Base-by-base conservation (phyloP, 495 filamentous ascomycete species). In the Extremus antarcticus region DNA sequence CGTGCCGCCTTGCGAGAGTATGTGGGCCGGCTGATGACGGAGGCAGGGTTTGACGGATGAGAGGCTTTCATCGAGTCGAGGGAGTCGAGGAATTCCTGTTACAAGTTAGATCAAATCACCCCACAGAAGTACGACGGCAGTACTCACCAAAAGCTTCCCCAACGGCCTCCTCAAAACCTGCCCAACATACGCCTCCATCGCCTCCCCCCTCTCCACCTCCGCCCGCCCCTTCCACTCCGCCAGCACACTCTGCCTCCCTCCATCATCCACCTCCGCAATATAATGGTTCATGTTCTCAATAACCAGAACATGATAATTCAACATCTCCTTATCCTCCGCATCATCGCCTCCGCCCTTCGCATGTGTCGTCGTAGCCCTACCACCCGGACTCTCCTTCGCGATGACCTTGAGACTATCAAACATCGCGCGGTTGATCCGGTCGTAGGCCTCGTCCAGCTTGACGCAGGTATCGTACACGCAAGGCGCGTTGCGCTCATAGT, bases 201-300 rank as follows among this genome's bases (percentile, higher is more conserved):
- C 90, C 66, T 95, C 90, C n/a, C 73, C 73, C 71, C 91, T 80
- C 68, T 95, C 91, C 48, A 80, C 76, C 23, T 77, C 72, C 1
- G 91, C 91, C 25, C 81, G 80, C 49, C 81, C 78, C 62, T 78
- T 80, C 87, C 90, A 95, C 56, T 86, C 82, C 56, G 84, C 80
- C 7, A 97, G 75, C 15, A 94, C 80, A 1, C 83, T 50, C 47
- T 51, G 22, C 47, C 39, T 76, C 52, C 90, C 81, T 17, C 73
- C 73, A n/a, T 83, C 74, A 58, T 92, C 86, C 10, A 94, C 83
- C 66, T 96, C 91, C 62, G 96, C 90, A 10, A 90, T 73, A 68
- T 91, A 95, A 66, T 95, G 90, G 66, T 95, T 92, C 91, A 96
- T 95, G 66, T 97, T 97, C 68, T 97, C 91, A 56, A 97, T 96